These are phyloP conservation scores for Cynanchum wilfordii DNA, from an alignment of 257 asterid genomes.

Conservation along the genomic window DNA sequence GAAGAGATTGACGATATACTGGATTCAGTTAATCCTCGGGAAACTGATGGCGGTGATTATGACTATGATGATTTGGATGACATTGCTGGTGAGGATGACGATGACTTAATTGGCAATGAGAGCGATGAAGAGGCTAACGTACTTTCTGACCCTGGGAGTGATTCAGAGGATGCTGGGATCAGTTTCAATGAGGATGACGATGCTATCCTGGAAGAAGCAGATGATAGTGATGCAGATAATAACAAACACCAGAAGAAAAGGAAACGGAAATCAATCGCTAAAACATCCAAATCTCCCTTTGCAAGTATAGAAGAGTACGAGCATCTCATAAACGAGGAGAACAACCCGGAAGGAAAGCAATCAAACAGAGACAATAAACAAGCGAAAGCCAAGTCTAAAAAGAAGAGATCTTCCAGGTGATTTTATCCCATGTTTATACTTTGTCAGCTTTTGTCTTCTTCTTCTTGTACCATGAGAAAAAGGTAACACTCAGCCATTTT, in stretches of 20 bases:
- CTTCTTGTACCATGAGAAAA: background rate
- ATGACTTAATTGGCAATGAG: constrained; percentile 55
- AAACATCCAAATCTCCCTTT: constrained; percentile 51
- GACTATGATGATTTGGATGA: constrained; percentile 73
- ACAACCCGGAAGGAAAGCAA: constrained; percentile 9
- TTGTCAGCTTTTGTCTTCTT: background rate
- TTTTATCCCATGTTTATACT: background rate
- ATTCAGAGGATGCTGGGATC: constrained; percentile 26
- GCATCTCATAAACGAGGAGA: constrained; percentile 49
- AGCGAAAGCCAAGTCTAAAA: constrained; percentile 20
- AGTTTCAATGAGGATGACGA: constrained; percentile 21
- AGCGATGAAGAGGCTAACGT: constrained; percentile 48
- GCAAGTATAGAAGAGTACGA: constrained; percentile 66
- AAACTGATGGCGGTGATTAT: constrained; percentile 41
- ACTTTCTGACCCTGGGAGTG: constrained; percentile 39
- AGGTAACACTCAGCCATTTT: background rate
- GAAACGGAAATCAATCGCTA: constrained; percentile 36
- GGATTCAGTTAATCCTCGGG: constrained; percentile 40
- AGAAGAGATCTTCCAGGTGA: constrained; percentile 17
- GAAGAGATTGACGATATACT: constrained; percentile 57
- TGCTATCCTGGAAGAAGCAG: constrained; percentile 44
- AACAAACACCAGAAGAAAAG: constrained; percentile 18
- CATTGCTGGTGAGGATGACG: constrained; percentile 58
- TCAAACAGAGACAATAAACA: constrained; percentile 15
- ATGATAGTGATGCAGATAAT: constrained; percentile 38